Conservation (phyloP, 2,329 filamentous ascomycete genomes). For the Xylariaceae sp. region DNA sequence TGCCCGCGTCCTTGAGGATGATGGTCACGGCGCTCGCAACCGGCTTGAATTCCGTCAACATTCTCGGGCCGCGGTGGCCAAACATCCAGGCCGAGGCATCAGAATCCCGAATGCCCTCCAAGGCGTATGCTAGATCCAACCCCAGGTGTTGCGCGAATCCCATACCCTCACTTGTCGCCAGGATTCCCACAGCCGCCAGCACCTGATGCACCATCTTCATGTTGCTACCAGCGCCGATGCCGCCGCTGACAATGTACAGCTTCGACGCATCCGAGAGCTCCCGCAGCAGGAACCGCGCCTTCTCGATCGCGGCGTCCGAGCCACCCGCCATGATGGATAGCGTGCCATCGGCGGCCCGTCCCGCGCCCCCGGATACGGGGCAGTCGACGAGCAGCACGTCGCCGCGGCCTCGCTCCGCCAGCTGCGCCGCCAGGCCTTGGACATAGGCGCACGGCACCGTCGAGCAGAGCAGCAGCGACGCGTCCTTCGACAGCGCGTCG, state of each 20-base stretch:
- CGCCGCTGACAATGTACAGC: constrained; percentile 66
- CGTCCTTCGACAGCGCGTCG: constrained; percentile 59
- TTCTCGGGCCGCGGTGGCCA: constrained; percentile 62
- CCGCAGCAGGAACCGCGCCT: constrained; percentile 63
- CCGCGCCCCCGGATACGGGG: constrained; percentile 74
- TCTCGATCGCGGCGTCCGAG: constrained; percentile 59
- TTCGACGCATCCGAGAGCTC: constrained; percentile 67
- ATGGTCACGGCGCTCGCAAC: constrained; percentile 65
- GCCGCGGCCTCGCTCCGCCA: constrained; percentile 59
- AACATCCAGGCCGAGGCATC: constrained; percentile 67
- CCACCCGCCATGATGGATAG: constrained; percentile 78
- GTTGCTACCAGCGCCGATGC: constrained; percentile 64
- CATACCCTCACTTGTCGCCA: constrained; percentile 64
- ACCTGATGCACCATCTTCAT: constrained; percentile 71
- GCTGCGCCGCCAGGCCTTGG: constrained; percentile 61
- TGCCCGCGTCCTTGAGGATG: constrained; percentile 66
- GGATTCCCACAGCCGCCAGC: constrained; percentile 67
- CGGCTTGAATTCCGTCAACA: constrained; percentile 59
- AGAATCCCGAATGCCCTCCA: constrained; percentile 51
- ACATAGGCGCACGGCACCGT: constrained; percentile 73
- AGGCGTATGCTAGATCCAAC: constrained; percentile 52
- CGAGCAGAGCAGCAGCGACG: constrained; percentile 70
- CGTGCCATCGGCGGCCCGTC: constrained; percentile 72
- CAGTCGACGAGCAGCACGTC: constrained; percentile 74
- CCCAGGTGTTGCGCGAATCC: constrained; percentile 64